These are phyloP conservation scores for Arctostaphylos glauca DNA, from an alignment of 148 eudicot genomes.

Conservation along the genomic window DNA sequence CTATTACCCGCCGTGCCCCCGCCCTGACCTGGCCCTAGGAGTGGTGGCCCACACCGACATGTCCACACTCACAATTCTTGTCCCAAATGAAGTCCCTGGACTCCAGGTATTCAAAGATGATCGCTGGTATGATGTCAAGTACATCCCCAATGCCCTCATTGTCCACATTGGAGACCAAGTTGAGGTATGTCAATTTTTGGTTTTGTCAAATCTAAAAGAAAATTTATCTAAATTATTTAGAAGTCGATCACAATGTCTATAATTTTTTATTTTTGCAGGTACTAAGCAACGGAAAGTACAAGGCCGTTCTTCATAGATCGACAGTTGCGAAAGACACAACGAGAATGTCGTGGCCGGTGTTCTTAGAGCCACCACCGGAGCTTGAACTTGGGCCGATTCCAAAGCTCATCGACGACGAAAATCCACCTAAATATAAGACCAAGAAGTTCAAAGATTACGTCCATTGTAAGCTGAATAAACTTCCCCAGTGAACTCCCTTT, in stretches of 20 bases:
- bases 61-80: slow-evolving; percentile 58
- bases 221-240: too few species aligned
- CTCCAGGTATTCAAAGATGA: slow-evolving; percentile 66
- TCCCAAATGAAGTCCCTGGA: slow-evolving; percentile 70
- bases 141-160: slow-evolving; percentile 78
- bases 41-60: slow-evolving; percentile 69
- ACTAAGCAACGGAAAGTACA: slow-evolving; percentile 77
- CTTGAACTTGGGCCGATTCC: slow-evolving; percentile 51
- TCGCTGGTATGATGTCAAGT: slow-evolving; percentile 69
- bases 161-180: slow-evolving; percentile 85
- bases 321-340: slow-evolving; percentile 63
- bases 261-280: slow-evolving; percentile 26
- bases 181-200: slow-evolving; percentile 49
- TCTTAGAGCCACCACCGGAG: slow-evolving; percentile 69
- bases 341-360: slow-evolving; percentile 95
- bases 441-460: slow-evolving; percentile 65
- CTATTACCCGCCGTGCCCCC: slow-evolving; percentile 81
- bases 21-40: slow-evolving; percentile 75
- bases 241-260: background rate
- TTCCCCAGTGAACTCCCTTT: slow-evolving; percentile 42
- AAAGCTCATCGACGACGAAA: slow-evolving; percentile 41
- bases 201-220: too few species aligned
- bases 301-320: slow-evolving; percentile 66
- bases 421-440: slow-evolving; percentile 59
- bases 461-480: slow-evolving; percentile 69